phyloP scores from a whole-genome alignment of 2,329 filamentous ascomycete genomes.

The Ceratocystiopsis sp. region DNA sequence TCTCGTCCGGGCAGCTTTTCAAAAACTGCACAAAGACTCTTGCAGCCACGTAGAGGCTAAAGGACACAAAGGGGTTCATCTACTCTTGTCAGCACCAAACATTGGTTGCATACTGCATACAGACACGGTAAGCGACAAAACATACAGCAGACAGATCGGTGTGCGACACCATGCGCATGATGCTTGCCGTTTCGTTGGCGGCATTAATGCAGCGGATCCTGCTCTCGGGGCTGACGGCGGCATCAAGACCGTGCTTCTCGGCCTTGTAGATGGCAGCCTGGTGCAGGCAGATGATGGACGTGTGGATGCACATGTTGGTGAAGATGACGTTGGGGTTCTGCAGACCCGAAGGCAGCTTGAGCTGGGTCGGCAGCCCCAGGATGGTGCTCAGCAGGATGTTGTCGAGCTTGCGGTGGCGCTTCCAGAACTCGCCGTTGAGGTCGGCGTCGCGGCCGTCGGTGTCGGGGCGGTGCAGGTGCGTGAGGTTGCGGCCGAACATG shows the following conservation, averaged over 20 bases:
- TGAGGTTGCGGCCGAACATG: constrained; percentile 77
- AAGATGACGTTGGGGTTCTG: constrained; percentile 75
- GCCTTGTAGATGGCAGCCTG: constrained; percentile 97
- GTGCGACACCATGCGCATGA: constrained; percentile 91
- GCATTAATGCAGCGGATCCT: constrained; percentile 87
- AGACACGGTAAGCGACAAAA: background rate
- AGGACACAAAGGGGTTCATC: constrained; percentile 93
- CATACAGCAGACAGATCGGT: constrained; percentile 68
- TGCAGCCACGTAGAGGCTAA: constrained; percentile 90
- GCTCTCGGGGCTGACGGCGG: constrained; percentile 68
- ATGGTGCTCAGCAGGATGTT: constrained; percentile 79
- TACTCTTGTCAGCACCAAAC: constrained; percentile 18
- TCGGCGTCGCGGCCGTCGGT: constrained; percentile 69
- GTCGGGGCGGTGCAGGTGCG: constrained; percentile 78
- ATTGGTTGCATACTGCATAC: background rate
- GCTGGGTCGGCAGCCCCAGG: constrained; percentile 59
- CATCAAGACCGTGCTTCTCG: constrained; percentile 67
- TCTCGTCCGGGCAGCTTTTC: constrained; percentile 82
- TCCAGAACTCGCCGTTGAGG: constrained; percentile 90
- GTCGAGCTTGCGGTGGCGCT: constrained; percentile 74
- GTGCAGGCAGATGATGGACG: constrained; percentile 91
- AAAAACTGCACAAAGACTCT: constrained; percentile 91
- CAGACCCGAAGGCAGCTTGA: constrained; percentile 64
- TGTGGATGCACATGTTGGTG: constrained; percentile 92
- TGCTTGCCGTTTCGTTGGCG: constrained; percentile 81